A percentile compares a stretch with the other conserved stretches of the same genome.
Conservation (phyloP, 345 rosid genomes). For the Bruguiera sexangula region DNA sequence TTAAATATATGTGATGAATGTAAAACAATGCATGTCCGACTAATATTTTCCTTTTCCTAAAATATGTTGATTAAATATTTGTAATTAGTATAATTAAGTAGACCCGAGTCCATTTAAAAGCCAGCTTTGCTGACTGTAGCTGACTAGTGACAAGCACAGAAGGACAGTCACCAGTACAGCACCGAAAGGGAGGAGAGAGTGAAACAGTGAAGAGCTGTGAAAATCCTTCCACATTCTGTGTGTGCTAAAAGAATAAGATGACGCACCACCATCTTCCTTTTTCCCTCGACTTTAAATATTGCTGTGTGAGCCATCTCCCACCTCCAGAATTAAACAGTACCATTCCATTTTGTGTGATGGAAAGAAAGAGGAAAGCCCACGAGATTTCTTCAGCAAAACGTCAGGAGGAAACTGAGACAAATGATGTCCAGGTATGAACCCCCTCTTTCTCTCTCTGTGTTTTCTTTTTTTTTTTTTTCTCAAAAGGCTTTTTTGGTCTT, state of each 20-base stretch:
- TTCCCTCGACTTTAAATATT: slow-evolving; percentile 12
- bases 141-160: no score
- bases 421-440: slow-evolving; percentile 22
- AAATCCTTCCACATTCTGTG: slow-evolving; percentile 20
- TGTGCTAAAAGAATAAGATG: slow-evolving; percentile 1
- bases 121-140: no score
- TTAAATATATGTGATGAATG: no score
- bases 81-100: no score
- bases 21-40: no score
- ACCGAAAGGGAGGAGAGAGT: slow-evolving; percentile 11
- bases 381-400: slow-evolving; percentile 9
- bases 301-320: not conserved
- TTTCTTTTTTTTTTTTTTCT: not conserved
- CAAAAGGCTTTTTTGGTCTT: not conserved
- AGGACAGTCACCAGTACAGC: not conserved
- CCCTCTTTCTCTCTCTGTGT: not conserved
- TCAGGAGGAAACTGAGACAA: slow-evolving; percentile 20
- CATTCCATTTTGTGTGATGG: slow-evolving; percentile 22
- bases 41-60: no score
- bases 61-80: no score
- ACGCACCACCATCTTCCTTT: not conserved
- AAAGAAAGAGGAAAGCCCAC: slow-evolving; percentile 27
- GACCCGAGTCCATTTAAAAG: no score
- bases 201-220: slow-evolving; percentile 2
- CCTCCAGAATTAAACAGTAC: not conserved